phyloP scores from a whole-genome alignment of 352 stramenopile genomes.

The Pythium utonaiense region DNA sequence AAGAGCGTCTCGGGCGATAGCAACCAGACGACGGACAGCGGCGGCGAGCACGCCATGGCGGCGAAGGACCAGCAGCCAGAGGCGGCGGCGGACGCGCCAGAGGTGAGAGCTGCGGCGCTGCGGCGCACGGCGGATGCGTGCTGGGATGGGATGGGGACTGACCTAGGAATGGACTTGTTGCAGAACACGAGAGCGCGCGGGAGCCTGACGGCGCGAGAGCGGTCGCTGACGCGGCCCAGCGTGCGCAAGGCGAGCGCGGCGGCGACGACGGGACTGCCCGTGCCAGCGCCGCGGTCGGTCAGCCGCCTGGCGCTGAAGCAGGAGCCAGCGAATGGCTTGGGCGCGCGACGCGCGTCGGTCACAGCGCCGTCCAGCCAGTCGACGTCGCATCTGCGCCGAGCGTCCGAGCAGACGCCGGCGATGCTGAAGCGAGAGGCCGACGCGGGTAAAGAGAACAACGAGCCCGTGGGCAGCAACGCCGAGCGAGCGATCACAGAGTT shows the following conservation, averaged over 20 bases:
- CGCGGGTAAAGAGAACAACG: conserved; percentile 21
- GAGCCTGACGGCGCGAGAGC: conserved; percentile 16
- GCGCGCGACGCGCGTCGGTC: conserved; percentile 15
- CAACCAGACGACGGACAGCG: conserved; percentile 28
- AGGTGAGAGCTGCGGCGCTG: conserved; percentile 2
- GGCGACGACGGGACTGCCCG: not conserved
- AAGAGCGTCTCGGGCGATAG: conserved; percentile 11
- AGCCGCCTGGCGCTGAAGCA: conserved; percentile 21
- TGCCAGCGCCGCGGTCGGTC: conserved; percentile 11
- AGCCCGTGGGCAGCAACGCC: not conserved
- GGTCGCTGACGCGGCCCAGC: conserved; percentile 15
- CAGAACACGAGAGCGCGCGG: conserved; percentile 14
- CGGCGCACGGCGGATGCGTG: not conserved
- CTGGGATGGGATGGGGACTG: too few relatives aligned
- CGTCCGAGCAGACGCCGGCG: not conserved
- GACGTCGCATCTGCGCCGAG: not conserved
- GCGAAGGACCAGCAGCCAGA: conserved; percentile 1
- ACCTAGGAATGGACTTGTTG: too few relatives aligned
- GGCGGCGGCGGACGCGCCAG: conserved; percentile 11
- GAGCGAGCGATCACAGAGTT: not conserved
- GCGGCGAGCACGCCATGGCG: conserved; percentile 9
- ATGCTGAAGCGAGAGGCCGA: conserved; percentile 1
- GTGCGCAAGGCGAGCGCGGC: conserved; percentile 14
- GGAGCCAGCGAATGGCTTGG: not conserved
- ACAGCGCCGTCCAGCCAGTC: conserved; percentile 5